Conservation (phyloP, 2,329 filamentous ascomycete genomes). For the Pseudofabraea citricarpa region DNA sequence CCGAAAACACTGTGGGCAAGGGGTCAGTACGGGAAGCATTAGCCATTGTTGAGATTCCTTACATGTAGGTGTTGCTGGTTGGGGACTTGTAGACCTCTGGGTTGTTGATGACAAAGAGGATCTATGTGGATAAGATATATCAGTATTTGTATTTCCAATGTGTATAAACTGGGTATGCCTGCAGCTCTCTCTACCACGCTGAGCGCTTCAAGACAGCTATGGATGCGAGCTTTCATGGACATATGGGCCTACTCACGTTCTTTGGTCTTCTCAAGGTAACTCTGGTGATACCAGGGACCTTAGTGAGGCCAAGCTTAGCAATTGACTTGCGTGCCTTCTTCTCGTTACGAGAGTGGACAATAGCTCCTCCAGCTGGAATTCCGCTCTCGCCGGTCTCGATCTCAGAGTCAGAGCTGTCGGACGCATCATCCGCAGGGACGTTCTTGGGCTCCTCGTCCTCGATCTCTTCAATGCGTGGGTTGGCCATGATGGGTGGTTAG, state of each 20-base stretch:
- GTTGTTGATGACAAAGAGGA: conserved; percentile 99
- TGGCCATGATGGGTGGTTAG: conserved; percentile 71
- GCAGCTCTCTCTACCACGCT: too few species aligned
- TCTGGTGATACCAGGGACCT: conserved; percentile 93
- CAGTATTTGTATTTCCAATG: conserved; percentile 13
- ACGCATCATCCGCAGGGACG: conserved; percentile 69
- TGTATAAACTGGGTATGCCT: background rate
- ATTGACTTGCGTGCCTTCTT: conserved; percentile 99
- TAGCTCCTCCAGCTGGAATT: conserved; percentile 75
- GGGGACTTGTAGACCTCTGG: conserved; percentile 99
- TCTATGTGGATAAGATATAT: conserved; percentile 47
- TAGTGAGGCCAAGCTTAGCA: conserved; percentile 95
- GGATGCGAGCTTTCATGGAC: too few species aligned
- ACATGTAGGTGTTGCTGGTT: conserved; percentile 99
- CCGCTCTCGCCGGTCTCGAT: conserved; percentile 63
- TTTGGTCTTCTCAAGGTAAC: conserved; percentile 97
- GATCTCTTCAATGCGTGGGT: conserved; percentile 96
- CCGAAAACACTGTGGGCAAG: conserved; percentile 75
- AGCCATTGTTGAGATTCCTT: conserved; percentile 37
- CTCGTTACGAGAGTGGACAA: conserved; percentile 98
- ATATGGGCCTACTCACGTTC: conserved; percentile 68
- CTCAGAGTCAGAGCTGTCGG: conserved; percentile 68
- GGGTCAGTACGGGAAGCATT: conserved; percentile 9
- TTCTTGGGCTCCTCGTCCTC: conserved; percentile 87
- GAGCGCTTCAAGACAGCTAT: background rate